phyloP scores from a whole-genome alignment of 2,329 filamentous ascomycete species.

The Xylaria sp. region DNA sequence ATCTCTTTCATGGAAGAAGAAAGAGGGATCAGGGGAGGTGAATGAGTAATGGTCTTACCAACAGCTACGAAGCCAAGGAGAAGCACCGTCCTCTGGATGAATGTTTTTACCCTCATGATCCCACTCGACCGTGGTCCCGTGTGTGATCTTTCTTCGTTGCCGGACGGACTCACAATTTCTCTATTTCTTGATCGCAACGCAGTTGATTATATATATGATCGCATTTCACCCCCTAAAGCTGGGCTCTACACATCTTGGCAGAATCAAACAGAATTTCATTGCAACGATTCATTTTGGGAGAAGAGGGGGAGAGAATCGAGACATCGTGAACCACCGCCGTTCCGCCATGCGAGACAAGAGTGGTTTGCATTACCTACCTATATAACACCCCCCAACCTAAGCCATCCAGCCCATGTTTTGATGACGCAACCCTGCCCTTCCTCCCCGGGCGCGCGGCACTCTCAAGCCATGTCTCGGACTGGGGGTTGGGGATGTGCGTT shows the following conservation, averaged over 20 bases:
- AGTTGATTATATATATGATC: background rate
- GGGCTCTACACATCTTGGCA: background rate
- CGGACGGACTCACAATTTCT: background rate
- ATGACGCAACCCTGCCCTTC: constrained; percentile 23
- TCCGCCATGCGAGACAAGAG: background rate
- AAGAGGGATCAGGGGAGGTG: no score
- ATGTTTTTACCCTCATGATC: constrained; percentile 21
- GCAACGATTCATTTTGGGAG: background rate
- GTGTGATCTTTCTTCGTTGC: background rate
- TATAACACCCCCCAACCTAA: background rate
- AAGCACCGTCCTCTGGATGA: constrained; percentile 9
- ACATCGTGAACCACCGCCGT: background rate
- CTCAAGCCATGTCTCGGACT: constrained; percentile 20
- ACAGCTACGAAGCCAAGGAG: constrained; percentile 29
- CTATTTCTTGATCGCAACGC: background rate
- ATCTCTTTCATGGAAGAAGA: background rate
- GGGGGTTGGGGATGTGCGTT: constrained; percentile 35
- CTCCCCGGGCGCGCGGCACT: background rate
- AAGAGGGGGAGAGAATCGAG: background rate
- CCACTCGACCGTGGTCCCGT: background rate
- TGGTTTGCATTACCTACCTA: background rate
- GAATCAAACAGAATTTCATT: background rate
- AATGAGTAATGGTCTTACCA: constrained; percentile 18
- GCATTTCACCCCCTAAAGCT: constrained; percentile 16
- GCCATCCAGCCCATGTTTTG: constrained; percentile 1